Evolutionary conservation across 352 stramenopile genomes (phyloP).

Genomic region (Pythium biforme): DNA sequence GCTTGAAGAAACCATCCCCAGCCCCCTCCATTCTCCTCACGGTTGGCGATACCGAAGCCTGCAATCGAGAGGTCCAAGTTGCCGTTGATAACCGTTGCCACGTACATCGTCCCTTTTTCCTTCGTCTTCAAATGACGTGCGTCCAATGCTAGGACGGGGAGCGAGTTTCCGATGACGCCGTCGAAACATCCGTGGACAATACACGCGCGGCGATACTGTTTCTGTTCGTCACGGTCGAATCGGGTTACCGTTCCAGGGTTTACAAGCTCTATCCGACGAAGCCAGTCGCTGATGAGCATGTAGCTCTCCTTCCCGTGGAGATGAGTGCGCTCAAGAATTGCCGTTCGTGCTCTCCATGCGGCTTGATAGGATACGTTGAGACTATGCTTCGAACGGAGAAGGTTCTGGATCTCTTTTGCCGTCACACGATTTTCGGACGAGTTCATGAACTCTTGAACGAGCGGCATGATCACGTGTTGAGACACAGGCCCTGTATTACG

Average conservation of each 20-base stretch:
- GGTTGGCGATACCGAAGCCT: conserved; percentile 1
- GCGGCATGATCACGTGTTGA: no score
- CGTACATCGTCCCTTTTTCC: neutral
- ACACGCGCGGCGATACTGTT: neutral
- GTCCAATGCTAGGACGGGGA: neutral
- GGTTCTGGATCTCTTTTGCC: no score
- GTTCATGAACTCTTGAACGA: no score
- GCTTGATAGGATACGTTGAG: no score
- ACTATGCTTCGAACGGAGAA: no score
- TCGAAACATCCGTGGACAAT: neutral
- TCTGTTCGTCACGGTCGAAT: neutral
- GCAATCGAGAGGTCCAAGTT: neutral
- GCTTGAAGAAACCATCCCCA: conserved; percentile 9
- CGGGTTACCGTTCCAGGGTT: neutral
- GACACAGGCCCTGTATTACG: no score
- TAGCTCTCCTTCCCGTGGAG: neutral
- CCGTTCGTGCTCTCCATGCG: no score
- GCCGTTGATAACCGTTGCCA: neutral
- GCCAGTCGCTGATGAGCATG: neutral
- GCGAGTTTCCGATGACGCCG: neutral
- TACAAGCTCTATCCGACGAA: neutral
- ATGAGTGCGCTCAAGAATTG: no score
- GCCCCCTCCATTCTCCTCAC: conserved; percentile 6
- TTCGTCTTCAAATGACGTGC: neutral
- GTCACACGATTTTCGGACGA: no score